Percentiles rank a stretch among this genome's conserved stretches.
These are phyloP conservation scores for Botrytis galanthina DNA, from an alignment of 2,329 filamentous ascomycete genomes.

Conservation along the genomic window DNA sequence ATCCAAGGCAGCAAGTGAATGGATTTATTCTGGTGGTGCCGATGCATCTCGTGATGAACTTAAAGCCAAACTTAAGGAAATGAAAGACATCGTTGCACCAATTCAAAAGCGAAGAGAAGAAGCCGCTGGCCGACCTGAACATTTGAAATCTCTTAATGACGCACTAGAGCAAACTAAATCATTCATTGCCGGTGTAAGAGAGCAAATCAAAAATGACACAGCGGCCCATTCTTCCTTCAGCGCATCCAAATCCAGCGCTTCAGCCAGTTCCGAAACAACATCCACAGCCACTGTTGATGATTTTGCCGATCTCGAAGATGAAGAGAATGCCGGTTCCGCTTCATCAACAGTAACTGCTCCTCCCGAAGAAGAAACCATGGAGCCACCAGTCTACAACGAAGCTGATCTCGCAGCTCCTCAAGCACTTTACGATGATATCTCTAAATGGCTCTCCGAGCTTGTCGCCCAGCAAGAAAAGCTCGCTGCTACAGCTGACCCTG, in stretches of 20 bases:
- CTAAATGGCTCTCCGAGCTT: conserved; percentile 73
- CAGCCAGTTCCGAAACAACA: conserved; percentile 35
- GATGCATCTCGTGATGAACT: conserved; percentile 74
- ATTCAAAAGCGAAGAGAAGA: conserved; percentile 76
- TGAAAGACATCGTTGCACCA: conserved; percentile 75
- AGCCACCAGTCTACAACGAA: conserved; percentile 66
- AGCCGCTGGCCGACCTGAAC: conserved; percentile 64
- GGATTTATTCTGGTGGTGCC: conserved; percentile 84
- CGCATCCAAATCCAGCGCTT: conserved; percentile 44
- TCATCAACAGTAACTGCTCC: conserved; percentile 38
- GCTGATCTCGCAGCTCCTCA: conserved; percentile 69
- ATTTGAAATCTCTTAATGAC: conserved; percentile 64
- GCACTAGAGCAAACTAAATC: conserved; percentile 68
- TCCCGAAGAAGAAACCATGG: conserved; percentile 50
- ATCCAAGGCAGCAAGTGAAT: conserved; percentile 71
- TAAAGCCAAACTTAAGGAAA: conserved; percentile 69
- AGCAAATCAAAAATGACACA: conserved; percentile 69
- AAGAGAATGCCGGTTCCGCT: conserved; percentile 39
- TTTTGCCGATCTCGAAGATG: conserved; percentile 78
- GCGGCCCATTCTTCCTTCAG: conserved; percentile 56
- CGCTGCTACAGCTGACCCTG: conserved; percentile 67
- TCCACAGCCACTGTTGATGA: conserved; percentile 46
- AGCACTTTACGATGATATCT: conserved; percentile 58
- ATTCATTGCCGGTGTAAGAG: conserved; percentile 68
- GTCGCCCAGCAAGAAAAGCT: conserved; percentile 70